Evolutionary conservation across 192 early-diverging fungal species (phyloP).

Genomic region (Umbelopsis ramanniana): DNA sequence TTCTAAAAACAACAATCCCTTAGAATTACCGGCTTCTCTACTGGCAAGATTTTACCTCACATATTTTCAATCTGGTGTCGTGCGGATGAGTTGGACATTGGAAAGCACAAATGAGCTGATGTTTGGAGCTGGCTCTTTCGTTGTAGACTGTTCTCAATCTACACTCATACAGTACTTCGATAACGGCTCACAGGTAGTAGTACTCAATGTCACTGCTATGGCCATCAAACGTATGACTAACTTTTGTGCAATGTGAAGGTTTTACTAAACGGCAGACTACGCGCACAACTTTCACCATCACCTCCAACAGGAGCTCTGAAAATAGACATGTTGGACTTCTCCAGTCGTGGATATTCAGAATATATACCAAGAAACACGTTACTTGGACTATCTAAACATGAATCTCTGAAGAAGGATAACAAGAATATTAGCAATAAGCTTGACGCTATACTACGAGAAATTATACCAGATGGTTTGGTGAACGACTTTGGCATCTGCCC

Average conservation of each 20-base stretch:
- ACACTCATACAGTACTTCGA: conserved; percentile 30
- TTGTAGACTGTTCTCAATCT: conserved; percentile 32
- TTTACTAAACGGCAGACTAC: conserved; percentile 1
- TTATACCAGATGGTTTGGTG: conserved; percentile 13
- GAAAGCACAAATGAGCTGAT: conserved; percentile 34
- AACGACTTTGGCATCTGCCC: conserved; percentile 14
- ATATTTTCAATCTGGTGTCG: conserved; percentile 25
- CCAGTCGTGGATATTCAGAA: conserved; percentile 9
- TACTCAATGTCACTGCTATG: neutral
- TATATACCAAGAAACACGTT: conserved; percentile 19
- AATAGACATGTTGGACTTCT: conserved; percentile 17
- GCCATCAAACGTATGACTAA: neutral
- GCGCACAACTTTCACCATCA: conserved; percentile 15
- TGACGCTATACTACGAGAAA: conserved; percentile 6
- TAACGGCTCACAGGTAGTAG: conserved; percentile 27
- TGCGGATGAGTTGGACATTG: conserved; percentile 28
- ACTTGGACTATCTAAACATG: conserved; percentile 17
- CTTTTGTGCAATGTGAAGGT: neutral
- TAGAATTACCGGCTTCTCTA: conserved; percentile 17
- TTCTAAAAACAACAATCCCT: neutral
- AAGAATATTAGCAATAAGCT: conserved; percentile 12
- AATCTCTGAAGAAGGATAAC: conserved; percentile 15
- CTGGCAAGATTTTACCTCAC: conserved; percentile 34
- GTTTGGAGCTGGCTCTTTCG: conserved; percentile 21
- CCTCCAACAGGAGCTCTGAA: neutral